Percentiles rank a stretch among this genome's conserved stretches.
Conservation (phyloP, 2,329 filamentous ascomycete genomes). For the Cercospora citrullina region DNA sequence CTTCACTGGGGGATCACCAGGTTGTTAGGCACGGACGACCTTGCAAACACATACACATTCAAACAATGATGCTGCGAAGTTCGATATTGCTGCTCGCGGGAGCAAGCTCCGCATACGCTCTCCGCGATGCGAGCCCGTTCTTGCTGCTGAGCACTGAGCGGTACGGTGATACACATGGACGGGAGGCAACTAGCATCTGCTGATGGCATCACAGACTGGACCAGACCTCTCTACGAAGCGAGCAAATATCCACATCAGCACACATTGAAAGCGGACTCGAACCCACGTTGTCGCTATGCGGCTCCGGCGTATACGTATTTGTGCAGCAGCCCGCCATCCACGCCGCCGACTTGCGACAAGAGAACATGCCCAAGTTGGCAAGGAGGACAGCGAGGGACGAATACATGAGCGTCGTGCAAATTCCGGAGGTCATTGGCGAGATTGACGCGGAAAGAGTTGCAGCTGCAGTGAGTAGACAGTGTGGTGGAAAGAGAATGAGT, state of each 20-base stretch:
- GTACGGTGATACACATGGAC: conserved; percentile 51
- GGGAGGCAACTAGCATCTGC: background rate
- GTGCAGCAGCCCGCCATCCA: conserved; percentile 75
- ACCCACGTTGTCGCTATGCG: conserved; percentile 46
- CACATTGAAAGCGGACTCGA: conserved; percentile 34
- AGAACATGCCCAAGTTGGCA: conserved; percentile 50
- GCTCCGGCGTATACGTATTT: conserved; percentile 65
- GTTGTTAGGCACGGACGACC: background rate
- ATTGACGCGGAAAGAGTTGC: conserved; percentile 49
- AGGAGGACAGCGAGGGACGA: conserved; percentile 49
- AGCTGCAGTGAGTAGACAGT: conserved; percentile 48
- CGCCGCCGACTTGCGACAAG: conserved; percentile 63
- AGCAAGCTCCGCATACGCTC: conserved; percentile 59
- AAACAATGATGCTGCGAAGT: conserved; percentile 31
- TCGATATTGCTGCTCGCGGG: conserved; percentile 30
- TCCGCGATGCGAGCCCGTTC: conserved; percentile 62
- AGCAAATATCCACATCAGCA: conserved; percentile 32
- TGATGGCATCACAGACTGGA: conserved; percentile 11
- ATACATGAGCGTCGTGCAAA: conserved; percentile 39
- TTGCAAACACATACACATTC: conserved; percentile 10
- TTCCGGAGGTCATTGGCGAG: conserved; percentile 56
- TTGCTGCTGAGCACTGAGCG: conserved; percentile 80
- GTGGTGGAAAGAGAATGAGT: conserved; percentile 32
- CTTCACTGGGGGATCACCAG: conserved; percentile 1
- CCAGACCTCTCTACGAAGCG: conserved; percentile 15